phyloP scores from a whole-genome alignment of 176 grass and related monocot species.

The Aegilops sharonensis region DNA sequence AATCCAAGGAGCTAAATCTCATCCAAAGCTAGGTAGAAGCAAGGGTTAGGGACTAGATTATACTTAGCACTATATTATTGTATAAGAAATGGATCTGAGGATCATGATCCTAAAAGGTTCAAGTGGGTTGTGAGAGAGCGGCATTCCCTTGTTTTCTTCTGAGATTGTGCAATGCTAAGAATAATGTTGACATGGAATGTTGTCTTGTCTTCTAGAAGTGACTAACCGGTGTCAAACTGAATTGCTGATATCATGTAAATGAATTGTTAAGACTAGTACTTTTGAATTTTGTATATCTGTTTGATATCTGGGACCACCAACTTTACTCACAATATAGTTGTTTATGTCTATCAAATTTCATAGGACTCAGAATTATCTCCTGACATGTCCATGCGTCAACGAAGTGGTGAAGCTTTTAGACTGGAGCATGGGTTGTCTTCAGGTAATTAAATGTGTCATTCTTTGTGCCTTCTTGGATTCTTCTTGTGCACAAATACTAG shows the following conservation, averaged over 20 bases:
- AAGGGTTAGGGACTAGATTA: neutral
- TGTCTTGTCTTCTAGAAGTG: neutral
- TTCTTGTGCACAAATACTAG: neutral
- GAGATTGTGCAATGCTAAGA: neutral
- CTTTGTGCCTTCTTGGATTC: neutral
- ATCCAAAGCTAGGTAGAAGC: neutral
- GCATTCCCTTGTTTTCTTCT: neutral
- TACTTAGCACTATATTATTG: neutral
- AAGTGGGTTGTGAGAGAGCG: neutral
- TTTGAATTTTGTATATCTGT: neutral
- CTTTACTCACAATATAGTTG: slow-evolving; percentile 30
- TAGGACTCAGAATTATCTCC: slow-evolving; percentile 43
- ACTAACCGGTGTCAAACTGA: slow-evolving; percentile 1
- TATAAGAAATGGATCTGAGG: neutral
- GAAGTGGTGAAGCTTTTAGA: slow-evolving; percentile 65
- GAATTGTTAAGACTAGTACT: slow-evolving; percentile 9
- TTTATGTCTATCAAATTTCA: slow-evolving; percentile 20
- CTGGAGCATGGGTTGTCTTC: slow-evolving; percentile 51
- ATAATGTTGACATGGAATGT: neutral
- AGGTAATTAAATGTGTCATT: slow-evolving; percentile 50
- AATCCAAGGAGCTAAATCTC: neutral
- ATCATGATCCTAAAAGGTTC: neutral
- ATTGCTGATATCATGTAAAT: slow-evolving; percentile 17
- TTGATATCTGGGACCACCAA: neutral
- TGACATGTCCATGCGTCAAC: slow-evolving; percentile 53